Evolutionary conservation across 2,329 filamentous ascomycete genomes (phyloP), one percentile per base, ranked within the genome.

Genomic region (Ophiostoma himal-ulmi): DNA sequence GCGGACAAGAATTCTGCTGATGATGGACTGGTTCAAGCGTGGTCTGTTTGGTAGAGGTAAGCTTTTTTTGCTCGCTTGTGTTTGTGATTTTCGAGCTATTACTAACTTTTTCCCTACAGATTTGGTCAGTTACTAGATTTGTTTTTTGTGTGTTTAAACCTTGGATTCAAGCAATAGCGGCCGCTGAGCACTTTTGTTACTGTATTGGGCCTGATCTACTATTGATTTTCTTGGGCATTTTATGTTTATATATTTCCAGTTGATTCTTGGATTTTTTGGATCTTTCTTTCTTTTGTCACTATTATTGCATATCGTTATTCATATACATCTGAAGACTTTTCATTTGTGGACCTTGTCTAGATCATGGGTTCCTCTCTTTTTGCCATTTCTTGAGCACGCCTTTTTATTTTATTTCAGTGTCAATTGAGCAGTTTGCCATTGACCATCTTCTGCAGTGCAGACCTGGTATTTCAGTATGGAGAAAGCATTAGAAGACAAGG

Each of bases 21-120:
- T 93, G 22, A 97, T 99, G 95, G 95, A 99, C 79, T 99, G 95
- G 95, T 89, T 88, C n/a, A 99, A 98, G 87, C 86, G 96, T 78
- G 92, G 93, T 14, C 80, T 99, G 30, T 99, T 99, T 82, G 95
- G 95, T 75, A 86, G 95, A 89, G 95, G 94, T 97, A 81, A 83
- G 89, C 62, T 83, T 71, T 36, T 8, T 52, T 30, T 26, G 6
- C 20, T 8, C 52, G 17, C 36, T 41, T 14, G 26, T 26, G 7
- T n/a, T 26, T 68, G 26, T n/a, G 36, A 20, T n/a, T 4, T 20
- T 48, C 44, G n/a, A n/a, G 20, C 34, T 11, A 26, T 30, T 48
- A 20, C 64, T 67, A 65, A 65, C 36, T 20, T 34, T 37, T 17
- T 48, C 30, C 30, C 17, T 20, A 30, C 37, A 39, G 65, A 41